Conservation (phyloP, 345 rosid species). For the Lenwebbia sp. region DNA sequence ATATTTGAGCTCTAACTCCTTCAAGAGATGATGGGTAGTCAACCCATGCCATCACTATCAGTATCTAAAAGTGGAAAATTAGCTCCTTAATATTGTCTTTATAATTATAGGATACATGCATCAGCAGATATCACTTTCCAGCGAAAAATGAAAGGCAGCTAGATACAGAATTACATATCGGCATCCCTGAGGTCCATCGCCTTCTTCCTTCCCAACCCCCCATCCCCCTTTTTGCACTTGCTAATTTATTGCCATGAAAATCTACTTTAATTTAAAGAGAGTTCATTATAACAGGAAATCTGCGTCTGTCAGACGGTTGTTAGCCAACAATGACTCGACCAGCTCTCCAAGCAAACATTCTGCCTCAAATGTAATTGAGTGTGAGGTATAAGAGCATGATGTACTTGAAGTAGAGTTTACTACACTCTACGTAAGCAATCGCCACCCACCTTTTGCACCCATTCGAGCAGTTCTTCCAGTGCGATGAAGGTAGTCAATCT, state of each 20-base stretch:
- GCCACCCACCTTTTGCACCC: conserved; percentile 88
- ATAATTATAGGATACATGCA: not conserved
- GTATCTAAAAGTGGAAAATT: not conserved
- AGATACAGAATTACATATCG: not conserved
- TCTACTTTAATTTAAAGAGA: not conserved
- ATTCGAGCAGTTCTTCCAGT: conserved; percentile 95
- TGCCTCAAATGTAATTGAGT: not conserved
- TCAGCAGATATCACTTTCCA: not conserved
- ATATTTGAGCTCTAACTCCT: not conserved
- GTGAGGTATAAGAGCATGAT: not conserved
- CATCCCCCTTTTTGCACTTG: not conserved
- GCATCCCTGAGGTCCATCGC: not conserved
- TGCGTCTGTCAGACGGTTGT: not conserved
- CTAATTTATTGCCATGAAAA: not conserved
- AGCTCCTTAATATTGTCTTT: not conserved
- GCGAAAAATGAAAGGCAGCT: not conserved
- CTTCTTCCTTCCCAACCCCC: not conserved
- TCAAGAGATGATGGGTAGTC: not conserved
- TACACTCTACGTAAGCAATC: not conserved
- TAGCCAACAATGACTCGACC: not conserved
- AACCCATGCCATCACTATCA: not conserved
- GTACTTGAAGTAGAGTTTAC: not conserved
- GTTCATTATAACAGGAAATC: not conserved
- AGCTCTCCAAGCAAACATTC: not conserved
- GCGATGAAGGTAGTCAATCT: conserved; percentile 97